Evolutionary conservation across 441 rosid genomes (phyloP), one percentile per base, ranked within the genome.

Genomic region (Erodium texanum): DNA sequence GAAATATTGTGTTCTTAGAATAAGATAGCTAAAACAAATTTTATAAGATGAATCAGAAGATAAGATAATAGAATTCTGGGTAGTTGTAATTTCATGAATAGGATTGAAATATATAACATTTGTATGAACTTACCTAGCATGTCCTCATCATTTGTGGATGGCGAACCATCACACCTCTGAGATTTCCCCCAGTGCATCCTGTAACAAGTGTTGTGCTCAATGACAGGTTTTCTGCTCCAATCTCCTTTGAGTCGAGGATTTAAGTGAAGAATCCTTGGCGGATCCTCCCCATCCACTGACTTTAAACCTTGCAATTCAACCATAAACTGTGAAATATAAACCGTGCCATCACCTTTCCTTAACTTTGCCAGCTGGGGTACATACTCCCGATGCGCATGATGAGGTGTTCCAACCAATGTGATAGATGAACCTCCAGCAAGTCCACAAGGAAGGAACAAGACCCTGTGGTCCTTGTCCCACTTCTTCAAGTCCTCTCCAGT

Each of bases 101-200:
- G 43, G 15, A 23, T 23, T 9, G 65, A 66, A 50, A 32, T 32
- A 22, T 68, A 52, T 24, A 41, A 63, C 68, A 45, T 12, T 23
- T 24, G 71, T 23, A 64, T 68, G 65, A 68, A 68, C 81, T 80
- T 82, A 93, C 99, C 93, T 70, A 88, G 85, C 86, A 83, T 76
- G 69, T 91, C 95, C 66, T 81, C 84, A 48, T 91, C 96, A 14
- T 76, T 87, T 82, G 79, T 89, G 58, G 99, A 93, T 66, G 82
- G 84, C 67, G 83, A 74, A 71, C 99, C 99, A 72, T 91, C 90
- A 63, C 99, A 93, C 74, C 99, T 91, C 54, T 91, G 99, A 82
- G 90, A 90, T 64, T 82, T 70, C 16, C 96, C 95, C 99, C 99
- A 93, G 68, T 91, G 99, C 99, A 93, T 93, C 82, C 99, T 88